Evolutionary conservation across 495 filamentous ascomycete genomes (phyloP), one percentile per base, ranked within the genome.

Genomic region (Xylaria flabelliformis): DNA sequence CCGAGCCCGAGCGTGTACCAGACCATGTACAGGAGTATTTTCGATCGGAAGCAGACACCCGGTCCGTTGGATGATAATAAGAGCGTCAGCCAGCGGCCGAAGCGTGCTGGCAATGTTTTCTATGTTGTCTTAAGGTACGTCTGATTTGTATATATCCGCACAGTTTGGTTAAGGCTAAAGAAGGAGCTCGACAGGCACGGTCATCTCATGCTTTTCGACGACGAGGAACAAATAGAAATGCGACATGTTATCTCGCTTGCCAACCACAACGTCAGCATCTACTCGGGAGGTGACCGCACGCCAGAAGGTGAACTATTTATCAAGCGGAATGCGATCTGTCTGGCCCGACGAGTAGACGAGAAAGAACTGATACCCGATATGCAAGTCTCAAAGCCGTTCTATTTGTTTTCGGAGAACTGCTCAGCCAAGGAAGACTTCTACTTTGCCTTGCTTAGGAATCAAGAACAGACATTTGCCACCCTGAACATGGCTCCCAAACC

Each of bases 381-480:
- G 13, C 88, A 88, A 58, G 74, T 87, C 1, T 87, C 90, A 50
- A 94, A 91, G 69, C 95, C 97, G 0, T 98, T 97, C 80, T 98
- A 89, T 78, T 82, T 99, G 1, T 99, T 98, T 80, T 97, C 94
- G 0, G 93, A 97, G 64, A 97, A 97, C 73, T 91, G 92, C 75
- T 97, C 94, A 0, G 93, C 95, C 26, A 98, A 99, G 81, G 96
- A 99, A 79, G 96, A 99, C 74, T 98, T 99, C 83, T 99, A 99
- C 80, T 93, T 97, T 79, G 92, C 95, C 24, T 86, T 99, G 74
- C 86, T 99, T 19, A 88, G 92, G 71, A 96, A 94, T 72, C 93
- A 97, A 77, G 90, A 93, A 62, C 90, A 89, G 75, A 84, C 86
- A 26, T 83, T 87, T 66, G 81, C 88, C 53, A 82, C 85, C 8